Conservation (phyloP, 2,329 filamentous ascomycete genomes). For the Alternaria triticimaculans region DNA sequence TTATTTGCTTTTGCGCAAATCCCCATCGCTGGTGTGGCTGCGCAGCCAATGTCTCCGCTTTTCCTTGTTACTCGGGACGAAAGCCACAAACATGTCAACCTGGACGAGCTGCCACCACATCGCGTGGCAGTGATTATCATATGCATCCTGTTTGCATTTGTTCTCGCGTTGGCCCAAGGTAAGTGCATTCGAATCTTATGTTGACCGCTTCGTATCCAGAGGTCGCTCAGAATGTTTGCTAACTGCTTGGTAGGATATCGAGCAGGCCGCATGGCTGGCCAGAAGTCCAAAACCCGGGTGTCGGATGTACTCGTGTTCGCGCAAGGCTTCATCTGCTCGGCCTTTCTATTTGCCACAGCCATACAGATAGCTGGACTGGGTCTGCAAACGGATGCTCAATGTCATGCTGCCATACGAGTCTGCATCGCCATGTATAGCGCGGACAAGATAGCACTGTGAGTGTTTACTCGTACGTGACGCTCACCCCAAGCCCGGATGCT, state of each 20-base stretch:
- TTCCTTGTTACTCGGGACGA: neutral
- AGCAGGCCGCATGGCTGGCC: constrained; percentile 23
- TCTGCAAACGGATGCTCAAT: constrained; percentile 31
- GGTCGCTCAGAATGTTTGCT: neutral
- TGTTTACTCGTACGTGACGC: neutral
- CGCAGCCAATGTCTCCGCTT: neutral
- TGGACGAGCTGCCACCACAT: constrained; percentile 11
- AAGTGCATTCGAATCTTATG: neutral
- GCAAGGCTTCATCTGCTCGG: constrained; percentile 24
- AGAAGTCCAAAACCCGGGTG: constrained; percentile 13
- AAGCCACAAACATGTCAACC: neutral
- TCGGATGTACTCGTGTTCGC: constrained; percentile 25
- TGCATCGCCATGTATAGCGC: constrained; percentile 47
- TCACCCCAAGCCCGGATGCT: neutral
- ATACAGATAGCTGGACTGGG: constrained; percentile 38
- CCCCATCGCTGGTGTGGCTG: neutral
- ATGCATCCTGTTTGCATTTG: constrained; percentile 20
- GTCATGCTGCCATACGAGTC: constrained; percentile 41
- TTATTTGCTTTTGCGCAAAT: neutral
- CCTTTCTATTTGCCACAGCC: constrained; percentile 37
- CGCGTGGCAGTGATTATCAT: constrained; percentile 17
- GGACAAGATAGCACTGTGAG: constrained; percentile 39
- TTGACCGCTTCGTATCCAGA: too few species aligned
- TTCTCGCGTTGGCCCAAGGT: constrained; percentile 29
- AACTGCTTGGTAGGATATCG: constrained; percentile 21